Conservation (phyloP, 2,329 filamentous ascomycete genomes). For the Colletotrichum orchidophilum region DNA sequence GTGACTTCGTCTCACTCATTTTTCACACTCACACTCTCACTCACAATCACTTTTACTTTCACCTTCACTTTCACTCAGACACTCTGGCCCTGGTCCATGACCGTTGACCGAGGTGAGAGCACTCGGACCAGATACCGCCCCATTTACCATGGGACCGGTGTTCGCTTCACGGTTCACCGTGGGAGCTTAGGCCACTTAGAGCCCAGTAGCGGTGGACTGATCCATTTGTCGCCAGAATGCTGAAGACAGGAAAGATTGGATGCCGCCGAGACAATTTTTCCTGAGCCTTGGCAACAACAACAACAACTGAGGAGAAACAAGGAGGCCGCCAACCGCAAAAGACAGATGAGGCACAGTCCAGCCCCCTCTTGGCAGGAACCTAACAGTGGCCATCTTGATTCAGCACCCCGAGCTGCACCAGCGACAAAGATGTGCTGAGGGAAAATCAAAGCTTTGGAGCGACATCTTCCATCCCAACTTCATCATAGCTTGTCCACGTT, state of each 20-base stretch:
- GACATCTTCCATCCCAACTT: neutral
- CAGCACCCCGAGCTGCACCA: neutral
- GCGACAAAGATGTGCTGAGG: neutral
- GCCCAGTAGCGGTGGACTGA: conserved; percentile 13
- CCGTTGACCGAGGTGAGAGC: neutral
- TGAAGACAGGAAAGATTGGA: neutral
- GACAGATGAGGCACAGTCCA: conserved; percentile 22
- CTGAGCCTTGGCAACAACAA: neutral
- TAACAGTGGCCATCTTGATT: neutral
- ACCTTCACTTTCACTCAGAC: neutral
- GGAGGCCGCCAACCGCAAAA: conserved; percentile 22
- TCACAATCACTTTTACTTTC: neutral
- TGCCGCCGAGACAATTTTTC: conserved; percentile 24
- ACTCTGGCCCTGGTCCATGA: neutral
- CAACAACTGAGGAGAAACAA: neutral
- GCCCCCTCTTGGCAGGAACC: conserved; percentile 18
- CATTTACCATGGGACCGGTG: neutral
- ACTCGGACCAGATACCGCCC: neutral
- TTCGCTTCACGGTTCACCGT: neutral
- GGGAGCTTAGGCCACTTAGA: neutral
- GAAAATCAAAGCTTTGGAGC: neutral
- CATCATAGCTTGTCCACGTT: conserved; percentile 14
- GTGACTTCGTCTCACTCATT: neutral
- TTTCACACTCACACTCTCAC: neutral
- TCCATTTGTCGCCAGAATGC: neutral